phyloP scores from a whole-genome alignment of 805 yeast genomes.

The Grigorovia jiainica region DNA sequence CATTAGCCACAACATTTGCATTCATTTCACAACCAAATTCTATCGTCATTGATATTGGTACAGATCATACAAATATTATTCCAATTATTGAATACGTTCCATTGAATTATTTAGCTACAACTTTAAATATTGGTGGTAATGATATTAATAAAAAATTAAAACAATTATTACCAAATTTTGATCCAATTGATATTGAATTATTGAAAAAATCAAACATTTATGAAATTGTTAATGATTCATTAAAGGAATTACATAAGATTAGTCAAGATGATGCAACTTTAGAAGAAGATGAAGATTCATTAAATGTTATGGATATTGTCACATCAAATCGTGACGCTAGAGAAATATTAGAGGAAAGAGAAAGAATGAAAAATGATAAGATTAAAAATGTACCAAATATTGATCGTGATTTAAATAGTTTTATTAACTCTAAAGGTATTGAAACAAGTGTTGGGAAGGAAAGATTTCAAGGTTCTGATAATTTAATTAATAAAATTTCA shows the following conservation, averaged over 20 bases:
- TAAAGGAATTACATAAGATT: constrained; percentile 48
- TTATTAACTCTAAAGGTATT: constrained; percentile 50
- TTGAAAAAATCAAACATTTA: constrained; percentile 67
- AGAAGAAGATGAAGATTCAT: constrained; percentile 56
- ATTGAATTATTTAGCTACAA: constrained; percentile 43
- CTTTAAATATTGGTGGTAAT: constrained; percentile 52
- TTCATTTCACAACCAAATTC: constrained; percentile 57
- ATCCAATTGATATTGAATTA: constrained; percentile 52
- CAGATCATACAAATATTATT: constrained; percentile 60
- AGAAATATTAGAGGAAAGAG: constrained; percentile 59
- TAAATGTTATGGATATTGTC: constrained; percentile 85
- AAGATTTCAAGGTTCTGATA: constrained; percentile 71
- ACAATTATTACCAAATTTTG: constrained; percentile 48
- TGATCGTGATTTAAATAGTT: constrained; percentile 65
- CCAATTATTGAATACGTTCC: constrained; percentile 72
- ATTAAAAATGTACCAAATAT: constrained; percentile 39
- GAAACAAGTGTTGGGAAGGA: constrained; percentile 73
- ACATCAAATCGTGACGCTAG: constrained; percentile 60
- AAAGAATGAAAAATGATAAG: constrained; percentile 33
- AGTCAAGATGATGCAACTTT: constrained; percentile 24
- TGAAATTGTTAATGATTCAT: constrained; percentile 66
- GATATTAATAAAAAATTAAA: constrained; percentile 47
- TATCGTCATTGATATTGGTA: constrained; percentile 74
- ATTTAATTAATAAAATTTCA: constrained; percentile 47
- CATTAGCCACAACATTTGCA: constrained; percentile 67